Evolutionary conservation across 176 grass and related monocot genomes (phyloP).

Genomic region (Phoenix dactylifera): DNA sequence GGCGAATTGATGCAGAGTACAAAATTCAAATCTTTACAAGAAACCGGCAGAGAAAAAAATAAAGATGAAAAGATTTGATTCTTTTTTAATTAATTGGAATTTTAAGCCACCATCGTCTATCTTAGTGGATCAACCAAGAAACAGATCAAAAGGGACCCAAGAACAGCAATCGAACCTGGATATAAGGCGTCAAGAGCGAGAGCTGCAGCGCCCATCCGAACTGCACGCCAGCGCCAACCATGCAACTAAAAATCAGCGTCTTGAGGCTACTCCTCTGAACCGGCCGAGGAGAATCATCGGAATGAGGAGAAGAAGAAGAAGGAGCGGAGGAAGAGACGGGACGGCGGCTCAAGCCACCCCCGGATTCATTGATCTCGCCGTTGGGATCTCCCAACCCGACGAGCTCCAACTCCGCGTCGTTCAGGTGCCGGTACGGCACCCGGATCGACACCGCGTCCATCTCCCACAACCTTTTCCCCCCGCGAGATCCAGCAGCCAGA

Average conservation of each 20-base stretch:
- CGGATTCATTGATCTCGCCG: conserved; percentile 8
- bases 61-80: no score
- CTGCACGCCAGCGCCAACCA: conserved; percentile 88
- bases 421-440: conserved; percentile 65
- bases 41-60: no score
- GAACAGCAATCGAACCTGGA: conserved; percentile 39
- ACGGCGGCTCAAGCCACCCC: neutral
- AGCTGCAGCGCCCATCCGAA: conserved; percentile 99
- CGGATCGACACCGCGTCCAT: conserved; percentile 36
- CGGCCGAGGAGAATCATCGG: neutral
- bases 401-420: conserved; percentile 73
- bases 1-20: no score
- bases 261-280: conserved; percentile 18
- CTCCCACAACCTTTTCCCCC: conserved; percentile 9
- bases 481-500: conserved; percentile 1
- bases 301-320: no score
- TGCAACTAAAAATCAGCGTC: conserved; percentile 71
- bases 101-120: no score
- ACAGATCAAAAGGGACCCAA: no score
- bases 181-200: conserved; percentile 89
- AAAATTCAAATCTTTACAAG: no score
- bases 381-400: conserved; percentile 31
- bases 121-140: no score
- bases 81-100: no score
- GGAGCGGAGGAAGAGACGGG: neutral